A percentile compares a stretch with the other conserved stretches of the same genome.
Evolutionary conservation across 768 basidiomycete species (phyloP).

Genomic region (Hypsizygus marmoreus): DNA sequence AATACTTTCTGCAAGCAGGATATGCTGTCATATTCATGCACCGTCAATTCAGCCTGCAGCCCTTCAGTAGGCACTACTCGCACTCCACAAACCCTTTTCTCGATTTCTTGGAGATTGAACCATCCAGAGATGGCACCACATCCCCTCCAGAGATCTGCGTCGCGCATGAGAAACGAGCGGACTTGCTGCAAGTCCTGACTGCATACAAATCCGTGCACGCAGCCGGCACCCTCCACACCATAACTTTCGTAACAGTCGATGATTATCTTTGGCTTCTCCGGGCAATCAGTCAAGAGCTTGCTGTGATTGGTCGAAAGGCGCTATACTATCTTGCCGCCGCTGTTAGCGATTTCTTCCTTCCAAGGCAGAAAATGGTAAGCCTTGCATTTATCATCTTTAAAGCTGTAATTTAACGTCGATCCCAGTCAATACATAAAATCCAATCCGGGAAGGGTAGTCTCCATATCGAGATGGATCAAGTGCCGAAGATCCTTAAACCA

Average conservation of each 20-base stretch:
- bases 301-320: slow-evolving; percentile 63
- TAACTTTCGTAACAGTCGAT: slow-evolving; percentile 92
- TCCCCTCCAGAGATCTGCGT: slow-evolving; percentile 60
- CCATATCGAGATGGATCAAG: slow-evolving; percentile 97
- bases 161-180: slow-evolving; percentile 59
- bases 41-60: slow-evolving; percentile 95
- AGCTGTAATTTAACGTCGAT: not conserved
- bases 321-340: slow-evolving; percentile 98
- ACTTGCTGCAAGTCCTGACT: slow-evolving; percentile 71
- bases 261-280: slow-evolving; percentile 94
- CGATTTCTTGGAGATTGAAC: slow-evolving; percentile 83
- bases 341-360: slow-evolving; percentile 97
- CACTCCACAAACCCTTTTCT: slow-evolving; percentile 98
- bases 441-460: slow-evolving; percentile 95
- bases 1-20: slow-evolving; percentile 91
- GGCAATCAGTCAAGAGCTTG: slow-evolving; percentile 79
- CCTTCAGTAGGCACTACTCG: slow-evolving; percentile 96
- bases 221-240: slow-evolving; percentile 73
- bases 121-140: slow-evolving; percentile 18
- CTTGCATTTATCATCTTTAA: not conserved
- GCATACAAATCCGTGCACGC: slow-evolving; percentile 81
- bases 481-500: slow-evolving; percentile 93
- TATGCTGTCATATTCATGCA: slow-evolving; percentile 99
- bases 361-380: slow-evolving; percentile 84
- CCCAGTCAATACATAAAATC: slow-evolving; percentile 95